Percentiles rank a stretch among this genome's conserved stretches.
Evolutionary conservation across 2,329 filamentous ascomycete species (phyloP).

Genomic region (Saccharata proteae): DNA sequence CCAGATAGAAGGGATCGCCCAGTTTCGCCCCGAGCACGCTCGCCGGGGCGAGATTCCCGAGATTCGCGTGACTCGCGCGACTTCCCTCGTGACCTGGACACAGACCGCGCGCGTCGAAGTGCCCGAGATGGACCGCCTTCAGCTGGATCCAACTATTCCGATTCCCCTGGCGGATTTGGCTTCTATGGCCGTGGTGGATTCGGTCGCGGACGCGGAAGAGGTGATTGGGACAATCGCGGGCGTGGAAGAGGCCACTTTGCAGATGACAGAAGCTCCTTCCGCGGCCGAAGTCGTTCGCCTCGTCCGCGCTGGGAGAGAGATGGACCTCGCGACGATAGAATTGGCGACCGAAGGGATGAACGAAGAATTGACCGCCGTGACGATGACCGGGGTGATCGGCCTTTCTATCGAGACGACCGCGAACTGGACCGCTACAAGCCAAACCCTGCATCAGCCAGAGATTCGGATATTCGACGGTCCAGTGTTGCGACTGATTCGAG

Average conservation of each 20-base stretch:
- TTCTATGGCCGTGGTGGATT: slow-evolving; percentile 39
- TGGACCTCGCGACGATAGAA: slow-evolving; percentile 23
- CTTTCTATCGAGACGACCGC: slow-evolving; percentile 23
- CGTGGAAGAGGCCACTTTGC: slow-evolving; percentile 35
- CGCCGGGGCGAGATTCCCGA: slow-evolving; percentile 45
- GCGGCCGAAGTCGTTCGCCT: slow-evolving; percentile 52
- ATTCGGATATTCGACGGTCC: slow-evolving; percentile 10
- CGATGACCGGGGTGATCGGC: slow-evolving; percentile 22
- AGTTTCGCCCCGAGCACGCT: slow-evolving; percentile 50
- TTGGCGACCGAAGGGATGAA: slow-evolving; percentile 27
- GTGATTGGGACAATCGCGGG: slow-evolving; percentile 40
- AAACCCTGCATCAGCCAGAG: slow-evolving; percentile 11
- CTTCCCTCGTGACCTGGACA: slow-evolving; percentile 50
- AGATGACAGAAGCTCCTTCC: slow-evolving; percentile 46
- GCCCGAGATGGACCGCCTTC: slow-evolving; percentile 64
- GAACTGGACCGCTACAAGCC: slow-evolving; percentile 29
- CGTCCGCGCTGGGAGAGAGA: slow-evolving; percentile 46
- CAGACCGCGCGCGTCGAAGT: slow-evolving; percentile 53
- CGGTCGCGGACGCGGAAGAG: slow-evolving; percentile 29
- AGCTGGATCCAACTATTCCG: slow-evolving; percentile 58
- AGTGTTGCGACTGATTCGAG: slow-evolving; percentile 8
- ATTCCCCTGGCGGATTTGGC: slow-evolving; percentile 38
- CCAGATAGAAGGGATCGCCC: slow-evolving; percentile 48
- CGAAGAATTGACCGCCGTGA: slow-evolving; percentile 33
- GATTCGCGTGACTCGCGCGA: slow-evolving; percentile 55